phyloP scores from a whole-genome alignment of 495 filamentous ascomycete genomes.

The Xylaria castorea region DNA sequence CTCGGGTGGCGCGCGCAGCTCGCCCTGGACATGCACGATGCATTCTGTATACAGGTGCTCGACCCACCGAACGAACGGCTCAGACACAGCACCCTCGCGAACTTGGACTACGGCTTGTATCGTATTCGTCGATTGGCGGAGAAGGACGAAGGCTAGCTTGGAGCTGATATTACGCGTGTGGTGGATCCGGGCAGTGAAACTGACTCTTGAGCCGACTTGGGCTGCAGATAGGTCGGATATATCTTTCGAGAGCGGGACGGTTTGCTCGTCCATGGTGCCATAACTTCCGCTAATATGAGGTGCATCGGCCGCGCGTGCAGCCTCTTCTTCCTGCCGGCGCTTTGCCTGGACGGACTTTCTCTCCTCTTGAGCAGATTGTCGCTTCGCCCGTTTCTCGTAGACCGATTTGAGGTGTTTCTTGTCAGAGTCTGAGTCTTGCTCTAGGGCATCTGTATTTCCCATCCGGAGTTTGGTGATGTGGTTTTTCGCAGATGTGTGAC shows the following conservation, averaged over 20 bases:
- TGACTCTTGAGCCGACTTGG: constrained; percentile 67
- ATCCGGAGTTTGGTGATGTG: constrained; percentile 53
- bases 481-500: constrained; percentile 52
- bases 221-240: constrained; percentile 36
- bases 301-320: constrained; percentile 51
- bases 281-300: constrained; percentile 66
- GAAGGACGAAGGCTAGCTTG: constrained; percentile 86
- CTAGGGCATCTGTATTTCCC: constrained; percentile 55
- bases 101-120: constrained; percentile 79
- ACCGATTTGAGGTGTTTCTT: constrained; percentile 58
- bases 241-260: constrained; percentile 35
- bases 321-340: constrained; percentile 54
- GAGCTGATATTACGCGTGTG: constrained; percentile 84
- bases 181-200: constrained; percentile 84
- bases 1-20: constrained; percentile 75
- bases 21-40: constrained; percentile 78
- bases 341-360: constrained; percentile 57
- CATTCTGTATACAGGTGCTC: constrained; percentile 79
- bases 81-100: constrained; percentile 61
- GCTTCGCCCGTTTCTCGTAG: constrained; percentile 57
- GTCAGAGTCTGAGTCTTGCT: constrained; percentile 47
- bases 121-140: constrained; percentile 80
- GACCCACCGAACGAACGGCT: constrained; percentile 91
- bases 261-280: constrained; percentile 55
- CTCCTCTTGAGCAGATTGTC: constrained; percentile 59